phyloP scores from a whole-genome alignment of 176 grass and related monocot genomes.

The Chloris gayana region DNA sequence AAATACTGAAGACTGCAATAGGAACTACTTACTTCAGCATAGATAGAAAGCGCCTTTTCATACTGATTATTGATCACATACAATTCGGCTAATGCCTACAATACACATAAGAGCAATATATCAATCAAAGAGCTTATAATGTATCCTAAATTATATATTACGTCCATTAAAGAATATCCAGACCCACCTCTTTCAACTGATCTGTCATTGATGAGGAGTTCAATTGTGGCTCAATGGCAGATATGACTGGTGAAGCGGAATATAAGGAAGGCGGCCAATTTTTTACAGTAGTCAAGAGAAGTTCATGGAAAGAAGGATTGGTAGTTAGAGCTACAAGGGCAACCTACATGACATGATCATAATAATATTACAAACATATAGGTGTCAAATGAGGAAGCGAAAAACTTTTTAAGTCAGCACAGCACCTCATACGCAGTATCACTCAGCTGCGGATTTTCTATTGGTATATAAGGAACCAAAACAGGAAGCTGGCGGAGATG shows the following conservation, averaged over 20 bases:
- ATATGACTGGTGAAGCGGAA: constrained; percentile 77
- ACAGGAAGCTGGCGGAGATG: constrained; percentile 94
- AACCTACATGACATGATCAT: constrained; percentile 67
- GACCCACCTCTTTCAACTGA: constrained; percentile 75
- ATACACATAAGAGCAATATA: constrained; percentile 35
- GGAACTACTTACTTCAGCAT: constrained; percentile 83
- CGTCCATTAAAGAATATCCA: constrained; percentile 28
- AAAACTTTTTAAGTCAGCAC: constrained; percentile 15
- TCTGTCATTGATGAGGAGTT: constrained; percentile 78
- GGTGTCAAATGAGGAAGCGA: constrained; percentile 16
- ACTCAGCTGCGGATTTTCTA: constrained; percentile 86
- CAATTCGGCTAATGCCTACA: constrained; percentile 87
- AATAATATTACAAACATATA: constrained; percentile 40
- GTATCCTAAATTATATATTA: constrained; percentile 17
- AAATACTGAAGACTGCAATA: constrained; percentile 25
- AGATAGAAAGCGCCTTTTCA: constrained; percentile 84
- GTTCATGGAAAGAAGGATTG: constrained; percentile 79
- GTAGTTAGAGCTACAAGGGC: constrained; percentile 91
- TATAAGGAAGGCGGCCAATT: constrained; percentile 81
- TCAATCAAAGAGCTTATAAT: constrained; percentile 33
- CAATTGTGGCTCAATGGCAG: constrained; percentile 89
- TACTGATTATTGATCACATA: constrained; percentile 76
- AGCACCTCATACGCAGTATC: constrained; percentile 96
- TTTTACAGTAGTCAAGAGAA: constrained; percentile 87
- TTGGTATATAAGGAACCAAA: constrained; percentile 96